A percentile compares a stretch with the other conserved stretches of the same genome.
Evolutionary conservation across 2,329 filamentous ascomycete genomes (phyloP).

Genomic region (Fusarium solani-melongenae): DNA sequence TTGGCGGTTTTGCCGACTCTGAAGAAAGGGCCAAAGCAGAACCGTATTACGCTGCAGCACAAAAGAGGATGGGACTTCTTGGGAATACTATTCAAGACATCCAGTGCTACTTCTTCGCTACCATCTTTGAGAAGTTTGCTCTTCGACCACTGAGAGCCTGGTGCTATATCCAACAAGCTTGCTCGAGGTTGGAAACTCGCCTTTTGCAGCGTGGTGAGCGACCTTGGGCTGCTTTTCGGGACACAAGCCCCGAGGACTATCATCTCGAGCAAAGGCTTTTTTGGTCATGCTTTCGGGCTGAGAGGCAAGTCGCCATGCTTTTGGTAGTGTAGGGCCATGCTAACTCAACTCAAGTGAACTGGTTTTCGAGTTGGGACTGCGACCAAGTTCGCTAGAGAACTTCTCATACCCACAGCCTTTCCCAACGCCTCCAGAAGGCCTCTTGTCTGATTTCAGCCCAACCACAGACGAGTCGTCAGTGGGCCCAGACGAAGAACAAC

Average conservation of each 20-base stretch:
- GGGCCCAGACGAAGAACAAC: background rate
- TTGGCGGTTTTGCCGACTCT: background rate
- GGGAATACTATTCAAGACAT: background rate
- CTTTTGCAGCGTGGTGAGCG: background rate
- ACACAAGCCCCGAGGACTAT: background rate
- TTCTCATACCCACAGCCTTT: background rate
- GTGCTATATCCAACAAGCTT: background rate
- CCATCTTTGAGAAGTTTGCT: background rate
- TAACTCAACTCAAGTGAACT: background rate
- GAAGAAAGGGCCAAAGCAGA: background rate
- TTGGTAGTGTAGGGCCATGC: accelerated
- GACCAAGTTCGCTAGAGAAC: background rate
- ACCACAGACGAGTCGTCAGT: background rate
- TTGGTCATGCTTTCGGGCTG: background rate
- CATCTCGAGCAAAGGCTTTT: background rate
- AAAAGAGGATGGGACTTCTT: background rate
- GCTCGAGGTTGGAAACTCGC: background rate
- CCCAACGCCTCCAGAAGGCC: background rate
- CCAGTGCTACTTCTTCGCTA: background rate
- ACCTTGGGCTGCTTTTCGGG: background rate
- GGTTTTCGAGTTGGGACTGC: background rate
- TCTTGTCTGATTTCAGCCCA: background rate
- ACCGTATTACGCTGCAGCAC: background rate
- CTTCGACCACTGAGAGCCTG: background rate
- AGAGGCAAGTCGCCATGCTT: background rate